Conservation (phyloP, 2,329 filamentous ascomycete species). For the Fusarium denticulatum region DNA sequence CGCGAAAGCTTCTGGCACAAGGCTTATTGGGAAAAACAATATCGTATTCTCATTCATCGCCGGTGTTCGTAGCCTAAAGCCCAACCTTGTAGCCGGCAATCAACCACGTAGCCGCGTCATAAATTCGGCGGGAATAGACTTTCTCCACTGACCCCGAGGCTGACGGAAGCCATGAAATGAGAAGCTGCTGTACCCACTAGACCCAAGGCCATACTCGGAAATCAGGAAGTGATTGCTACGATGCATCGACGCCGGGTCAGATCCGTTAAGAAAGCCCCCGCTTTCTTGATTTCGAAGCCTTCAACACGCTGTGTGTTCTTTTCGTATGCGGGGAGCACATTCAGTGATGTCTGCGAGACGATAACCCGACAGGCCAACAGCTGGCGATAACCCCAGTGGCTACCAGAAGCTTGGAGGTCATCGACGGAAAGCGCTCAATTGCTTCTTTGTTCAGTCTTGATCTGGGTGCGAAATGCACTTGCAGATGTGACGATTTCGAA, state of each 20-base stretch:
- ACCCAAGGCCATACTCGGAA: not conserved
- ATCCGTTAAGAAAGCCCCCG: rapidly evolving
- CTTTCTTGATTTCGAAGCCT: rapidly evolving
- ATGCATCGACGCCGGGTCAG: rapidly evolving
- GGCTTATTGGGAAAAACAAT: no score
- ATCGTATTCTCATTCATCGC: no score
- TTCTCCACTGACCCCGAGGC: no score
- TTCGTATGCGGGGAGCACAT: not conserved
- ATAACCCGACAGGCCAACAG: no score
- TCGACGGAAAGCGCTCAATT: no score
- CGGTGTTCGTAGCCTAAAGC: no score
- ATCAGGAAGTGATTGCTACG: not conserved
- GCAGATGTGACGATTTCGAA: not conserved
- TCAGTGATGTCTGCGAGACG: not conserved
- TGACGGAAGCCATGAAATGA: no score
- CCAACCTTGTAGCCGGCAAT: no score
- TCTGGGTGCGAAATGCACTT: no score
- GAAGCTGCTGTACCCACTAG: no score
- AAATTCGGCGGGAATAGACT: not conserved
- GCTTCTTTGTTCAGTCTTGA: not conserved
- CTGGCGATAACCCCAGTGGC: not conserved
- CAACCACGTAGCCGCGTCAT: not conserved
- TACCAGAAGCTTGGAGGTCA: not conserved
- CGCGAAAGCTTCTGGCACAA: no score
- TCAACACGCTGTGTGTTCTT: rapidly evolving